Base-by-base conservation (phyloP, 2,329 filamentous ascomycete species). In the Keithomyces neogunnii region DNA sequence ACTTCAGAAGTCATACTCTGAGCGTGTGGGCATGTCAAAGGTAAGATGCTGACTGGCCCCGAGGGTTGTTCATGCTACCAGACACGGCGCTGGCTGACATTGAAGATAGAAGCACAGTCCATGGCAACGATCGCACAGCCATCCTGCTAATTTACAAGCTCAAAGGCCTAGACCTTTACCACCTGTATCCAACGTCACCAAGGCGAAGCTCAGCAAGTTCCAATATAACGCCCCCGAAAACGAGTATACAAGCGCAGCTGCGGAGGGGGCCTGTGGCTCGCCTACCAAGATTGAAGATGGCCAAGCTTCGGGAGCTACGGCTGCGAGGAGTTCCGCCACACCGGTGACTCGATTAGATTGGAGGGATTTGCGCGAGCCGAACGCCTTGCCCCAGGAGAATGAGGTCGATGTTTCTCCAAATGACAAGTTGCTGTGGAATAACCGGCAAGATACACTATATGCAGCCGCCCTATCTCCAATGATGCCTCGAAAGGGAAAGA, bases 341-440 rank as follows among this genome's bases (percentile, higher is more conserved):
- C 78, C 80, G 1, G 70, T 72, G 11, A 75, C 71, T 48, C 74
- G 74, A 49, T 62, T 83, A 49, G 74, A 76, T 45, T 80, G 82
- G 73, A 74, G 77, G 51, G 81, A 85, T 56, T 68, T 85, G 40
- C 72, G 81, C 56, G 76, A 75, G 53, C 69, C 70, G 49, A 62
- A 52, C 42, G 52, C 63, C 29, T 67, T 70, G 35, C 61, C 65
- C 19, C 64, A 66, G 36, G 73, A 77, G 48, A 67, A 75, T 10
- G 69, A 76, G 11, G 63, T 70, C 31, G 69, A 74, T 13, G 64
- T 68, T 31, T 84, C 82, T 10, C 83, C 83, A 3, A 78, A 78
- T 56, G 82, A 85, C 47, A 75, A 75, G 50, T 71, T 86, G 30
- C 69, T 77, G 31, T 86, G 84, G 84, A 73, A 82, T 55, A 76